Base-by-base conservation (phyloP, 768 basidiomycete genomes). In the Calocybe gangraenosa region DNA sequence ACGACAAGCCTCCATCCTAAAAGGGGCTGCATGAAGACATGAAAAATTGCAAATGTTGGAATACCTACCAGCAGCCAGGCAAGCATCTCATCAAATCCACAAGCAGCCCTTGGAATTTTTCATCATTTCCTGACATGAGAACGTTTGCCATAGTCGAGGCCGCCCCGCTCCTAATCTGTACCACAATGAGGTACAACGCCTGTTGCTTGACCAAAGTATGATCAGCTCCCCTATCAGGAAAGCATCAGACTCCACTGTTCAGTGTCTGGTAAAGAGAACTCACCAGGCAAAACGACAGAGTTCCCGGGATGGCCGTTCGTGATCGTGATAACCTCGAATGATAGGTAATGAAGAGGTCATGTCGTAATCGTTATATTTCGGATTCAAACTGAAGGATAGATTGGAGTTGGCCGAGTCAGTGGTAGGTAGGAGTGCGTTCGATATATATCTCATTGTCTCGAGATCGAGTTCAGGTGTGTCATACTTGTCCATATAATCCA, bases 191-290 rank as follows among this genome's bases (percentile, higher is more conserved):
- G 9, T 34, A 34, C n/a, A 45, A 14, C 3, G 32, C 34, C 35
- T 37, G 43, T 36, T 45, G 34, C 22, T 45, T 45, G 8, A 45
- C 20, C 32, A 45, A 22, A 21, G 32, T 32, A 9, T 28, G 35
- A 10, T 45, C 23, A n/a, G n/a, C 6, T 21, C 21, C 11, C 3
- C 34, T 45, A 18, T 2, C 25, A 13, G 20, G 18, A 18, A 6
- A n/a, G 17, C 7, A 31, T 41, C 28, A 30, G 19, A 19, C 23
- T 4, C n/a, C 23, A 40, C n/a, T n/a, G n/a, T n/a, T n/a, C n/a
- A n/a, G n/a, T 40, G n/a, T n/a, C 17, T n/a, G 13, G 34, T 14
- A 35, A n/a, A 35, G 34, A 7, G 7, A 18, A 6, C 34, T 35
- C 17, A 35, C 34, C 17, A n/a, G 14, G 34, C n/a, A 35, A 35